Base-by-base conservation (phyloP, 140 eudicot genomes). In the Stevia rebaudiana region DNA sequence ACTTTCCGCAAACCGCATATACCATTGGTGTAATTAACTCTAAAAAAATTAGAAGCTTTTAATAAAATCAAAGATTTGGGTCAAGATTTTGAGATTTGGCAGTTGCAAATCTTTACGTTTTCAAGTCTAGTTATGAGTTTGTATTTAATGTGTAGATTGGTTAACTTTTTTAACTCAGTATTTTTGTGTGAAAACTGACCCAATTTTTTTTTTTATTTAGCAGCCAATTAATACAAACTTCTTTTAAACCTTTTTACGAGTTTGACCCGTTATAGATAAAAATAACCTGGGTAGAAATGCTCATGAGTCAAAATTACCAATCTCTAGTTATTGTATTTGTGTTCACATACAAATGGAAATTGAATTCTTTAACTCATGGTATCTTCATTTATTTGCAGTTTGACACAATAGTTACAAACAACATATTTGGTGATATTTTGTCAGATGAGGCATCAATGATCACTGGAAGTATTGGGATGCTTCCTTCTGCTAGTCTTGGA, bases 401-500 rank as follows among this genome's bases (percentile, higher is more conserved):
- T 73, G 97, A 90, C 59, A 90, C 97, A 6, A 87, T 90, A 56
- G 89, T 90, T 22, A 90, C 97, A 63, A 90, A 90, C 79, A 90
- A 90, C 69, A 83, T 90, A 75, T 90, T 90, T 61, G 97, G 97
- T 43, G 97, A 90, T 76, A 90, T 90, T 59, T 73, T 90, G 68
- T 90, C 97, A 3, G 97, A 90, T 31, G 97, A 90, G 60, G 97
- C 97, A 2, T 86, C 97, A 41, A 90, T 90, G 97, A 84, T 90
- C 47, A 86, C 94, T 3, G 97, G 97, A 69, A 90, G 97, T 53
- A 90, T 90, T 49, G 97, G 97, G 69, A 87, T 90, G 97, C 95
- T 90, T 71, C 90, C 97, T 56, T 90, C 97, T n/a, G 97, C 97
- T 58, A 90, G 97, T 73, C 76, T 84, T 47, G 85, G 95, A 11